A percentile compares a stretch with the other conserved stretches of the same genome.
These are phyloP conservation scores for Boletus sp. DNA, from an alignment of 768 basidiomycete species.

Conservation along the genomic window DNA sequence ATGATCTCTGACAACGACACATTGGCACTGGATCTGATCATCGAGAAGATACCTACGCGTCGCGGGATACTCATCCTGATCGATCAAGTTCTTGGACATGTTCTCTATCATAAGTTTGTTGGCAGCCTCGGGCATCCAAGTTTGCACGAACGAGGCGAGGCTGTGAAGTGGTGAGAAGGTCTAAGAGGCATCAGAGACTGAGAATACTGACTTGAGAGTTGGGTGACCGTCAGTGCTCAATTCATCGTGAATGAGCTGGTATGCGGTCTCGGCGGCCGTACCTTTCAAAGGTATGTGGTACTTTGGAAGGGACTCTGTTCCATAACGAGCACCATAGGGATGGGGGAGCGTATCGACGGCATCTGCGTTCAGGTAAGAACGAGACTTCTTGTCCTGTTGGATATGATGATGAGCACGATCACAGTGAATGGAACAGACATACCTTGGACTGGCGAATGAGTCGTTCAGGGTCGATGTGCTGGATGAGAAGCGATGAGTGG, in stretches of 20 bases:
- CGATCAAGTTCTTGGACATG: conserved; percentile 64
- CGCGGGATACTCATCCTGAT: conserved; percentile 67
- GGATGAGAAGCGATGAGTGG: background rate
- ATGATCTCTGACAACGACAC: conserved; percentile 34
- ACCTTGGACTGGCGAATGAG: conserved; percentile 60
- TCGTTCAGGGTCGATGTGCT: conserved; percentile 68
- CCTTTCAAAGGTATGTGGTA: conserved; percentile 64
- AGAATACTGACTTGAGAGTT: conserved; percentile 41
- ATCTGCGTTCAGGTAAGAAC: conserved; percentile 33
- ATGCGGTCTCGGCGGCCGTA: conserved; percentile 46
- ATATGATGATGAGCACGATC: background rate
- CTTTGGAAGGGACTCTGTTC: conserved; percentile 67
- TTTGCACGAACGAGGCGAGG: conserved; percentile 65
- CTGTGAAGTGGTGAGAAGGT: conserved; percentile 13
- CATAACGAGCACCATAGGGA: conserved; percentile 62
- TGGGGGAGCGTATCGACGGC: conserved; percentile 35
- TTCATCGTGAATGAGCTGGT: conserved; percentile 65
- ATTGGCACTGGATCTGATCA: background rate
- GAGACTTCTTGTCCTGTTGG: conserved; percentile 46
- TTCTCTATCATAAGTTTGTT: conserved; percentile 61
- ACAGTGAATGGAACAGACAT: conserved; percentile 7
- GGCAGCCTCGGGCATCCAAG: conserved; percentile 55
- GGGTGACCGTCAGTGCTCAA: conserved; percentile 53
- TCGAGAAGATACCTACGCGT: conserved; percentile 35
- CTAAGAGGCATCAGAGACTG: background rate